Evolutionary conservation across 78 protist genomes (phyloP).

Genomic region (Isochrysis galbana): DNA sequence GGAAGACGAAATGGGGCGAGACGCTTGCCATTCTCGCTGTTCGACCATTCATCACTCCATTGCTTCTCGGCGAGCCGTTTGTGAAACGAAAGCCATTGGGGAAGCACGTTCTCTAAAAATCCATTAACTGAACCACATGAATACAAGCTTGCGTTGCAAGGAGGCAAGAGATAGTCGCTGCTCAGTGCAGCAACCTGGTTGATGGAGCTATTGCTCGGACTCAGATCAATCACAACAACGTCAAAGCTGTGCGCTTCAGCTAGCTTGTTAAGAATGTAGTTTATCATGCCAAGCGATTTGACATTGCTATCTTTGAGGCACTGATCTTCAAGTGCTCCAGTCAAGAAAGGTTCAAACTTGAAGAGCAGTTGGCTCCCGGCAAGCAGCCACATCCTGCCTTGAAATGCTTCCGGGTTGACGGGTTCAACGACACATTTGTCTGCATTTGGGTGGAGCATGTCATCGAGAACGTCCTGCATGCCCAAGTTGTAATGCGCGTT

Average conservation of each 20-base stretch:
- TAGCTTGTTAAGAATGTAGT: neutral
- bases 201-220: neutral
- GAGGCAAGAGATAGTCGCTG: neutral
- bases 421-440: neutral
- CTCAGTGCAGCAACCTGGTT: neutral
- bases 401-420: neutral
- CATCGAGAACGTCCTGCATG: neutral
- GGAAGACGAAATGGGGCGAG: neutral
- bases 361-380: neutral
- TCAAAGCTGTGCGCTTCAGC: neutral
- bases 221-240: neutral
- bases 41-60: neutral
- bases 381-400: neutral
- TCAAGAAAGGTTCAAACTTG: neutral
- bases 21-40: neutral
- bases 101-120: neutral
- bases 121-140: neutral
- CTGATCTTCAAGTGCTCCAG: neutral
- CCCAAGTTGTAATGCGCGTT: neutral
- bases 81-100: neutral
- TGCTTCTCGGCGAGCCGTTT: neutral
- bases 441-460: neutral
- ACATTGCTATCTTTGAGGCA: neutral
- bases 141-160: neutral
- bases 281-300: neutral